Conservation (phyloP, 208 protist species). For the Strigomonas oncopelti region DNA sequence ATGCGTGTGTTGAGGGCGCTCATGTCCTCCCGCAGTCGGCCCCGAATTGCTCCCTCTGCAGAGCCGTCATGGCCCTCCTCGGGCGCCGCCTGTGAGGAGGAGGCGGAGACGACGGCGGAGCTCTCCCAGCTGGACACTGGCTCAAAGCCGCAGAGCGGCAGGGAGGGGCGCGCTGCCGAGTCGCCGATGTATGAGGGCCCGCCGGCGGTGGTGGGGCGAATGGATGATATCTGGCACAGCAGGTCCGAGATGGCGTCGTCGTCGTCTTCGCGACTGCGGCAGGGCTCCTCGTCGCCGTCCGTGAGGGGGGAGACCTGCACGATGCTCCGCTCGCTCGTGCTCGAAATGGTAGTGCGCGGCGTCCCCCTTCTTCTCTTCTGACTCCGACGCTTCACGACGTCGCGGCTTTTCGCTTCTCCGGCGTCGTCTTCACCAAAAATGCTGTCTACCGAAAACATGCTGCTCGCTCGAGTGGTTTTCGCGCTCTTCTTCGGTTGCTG, state of each 20-base stretch:
- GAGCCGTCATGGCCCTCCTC: not conserved
- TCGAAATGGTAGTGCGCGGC: not conserved
- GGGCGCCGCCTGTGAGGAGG: not conserved
- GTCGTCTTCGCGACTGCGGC: not conserved
- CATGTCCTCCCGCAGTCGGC: not conserved
- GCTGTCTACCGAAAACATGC: not conserved
- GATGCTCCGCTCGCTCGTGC: not conserved
- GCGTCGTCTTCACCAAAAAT: not conserved
- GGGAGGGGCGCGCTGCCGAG: not conserved
- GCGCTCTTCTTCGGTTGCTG: not conserved
- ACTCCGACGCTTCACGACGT: no score
- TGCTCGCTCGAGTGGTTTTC: not conserved
- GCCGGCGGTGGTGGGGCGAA: not conserved
- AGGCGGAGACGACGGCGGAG: not conserved
- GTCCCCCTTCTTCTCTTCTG: not conserved
- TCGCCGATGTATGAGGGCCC: not conserved
- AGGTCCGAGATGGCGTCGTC: not conserved
- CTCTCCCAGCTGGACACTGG: conserved; percentile 12
- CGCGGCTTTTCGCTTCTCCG: not conserved
- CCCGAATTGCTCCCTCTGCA: not conserved
- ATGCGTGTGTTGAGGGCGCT: not conserved
- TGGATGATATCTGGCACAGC: not conserved
- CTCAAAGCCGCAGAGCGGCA: not conserved
- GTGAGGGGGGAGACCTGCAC: not conserved
- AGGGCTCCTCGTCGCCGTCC: not conserved